Evolutionary conservation across 345 rosid species (phyloP).

Genomic region (Laguncularia racemosa): DNA sequence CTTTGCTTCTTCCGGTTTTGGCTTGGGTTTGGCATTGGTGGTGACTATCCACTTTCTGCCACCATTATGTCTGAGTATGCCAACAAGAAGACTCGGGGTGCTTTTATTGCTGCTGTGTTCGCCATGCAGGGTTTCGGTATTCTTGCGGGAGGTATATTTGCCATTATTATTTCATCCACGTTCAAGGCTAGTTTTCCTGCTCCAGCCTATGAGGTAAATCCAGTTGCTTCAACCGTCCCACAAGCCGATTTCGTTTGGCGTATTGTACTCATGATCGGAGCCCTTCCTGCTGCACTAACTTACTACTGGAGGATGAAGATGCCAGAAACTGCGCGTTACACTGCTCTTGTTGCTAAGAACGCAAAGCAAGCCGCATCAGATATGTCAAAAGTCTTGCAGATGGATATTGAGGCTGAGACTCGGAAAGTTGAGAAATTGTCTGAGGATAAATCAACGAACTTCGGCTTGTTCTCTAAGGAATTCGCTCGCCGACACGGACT

Average conservation of each 20-base stretch:
- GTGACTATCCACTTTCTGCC: not conserved
- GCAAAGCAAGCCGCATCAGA: conserved; percentile 62
- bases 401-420: conserved; percentile 51
- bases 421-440: conserved; percentile 12
- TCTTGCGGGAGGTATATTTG: conserved; percentile 60
- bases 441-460: conserved; percentile 14
- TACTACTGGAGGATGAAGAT: conserved; percentile 78
- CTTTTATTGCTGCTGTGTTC: conserved; percentile 80
- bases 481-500: conserved; percentile 65
- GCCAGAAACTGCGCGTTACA: conserved; percentile 89
- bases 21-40: not conserved
- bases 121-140: conserved; percentile 92
- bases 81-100: conserved; percentile 78
- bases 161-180: conserved; percentile 37
- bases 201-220: conserved; percentile 39
- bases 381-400: conserved; percentile 72
- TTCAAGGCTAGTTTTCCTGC: conserved; percentile 41
- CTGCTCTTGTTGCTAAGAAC: conserved; percentile 81
- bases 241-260: conserved; percentile 82
- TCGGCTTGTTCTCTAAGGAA: conserved; percentile 46
- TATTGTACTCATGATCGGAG: conserved; percentile 67
- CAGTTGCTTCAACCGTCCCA: conserved; percentile 49
- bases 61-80: conserved; percentile 70
- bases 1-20: not conserved
- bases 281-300: conserved; percentile 68